Evolutionary conservation across 768 basidiomycete genomes (phyloP).

Genomic region (Galerina sulciceps): DNA sequence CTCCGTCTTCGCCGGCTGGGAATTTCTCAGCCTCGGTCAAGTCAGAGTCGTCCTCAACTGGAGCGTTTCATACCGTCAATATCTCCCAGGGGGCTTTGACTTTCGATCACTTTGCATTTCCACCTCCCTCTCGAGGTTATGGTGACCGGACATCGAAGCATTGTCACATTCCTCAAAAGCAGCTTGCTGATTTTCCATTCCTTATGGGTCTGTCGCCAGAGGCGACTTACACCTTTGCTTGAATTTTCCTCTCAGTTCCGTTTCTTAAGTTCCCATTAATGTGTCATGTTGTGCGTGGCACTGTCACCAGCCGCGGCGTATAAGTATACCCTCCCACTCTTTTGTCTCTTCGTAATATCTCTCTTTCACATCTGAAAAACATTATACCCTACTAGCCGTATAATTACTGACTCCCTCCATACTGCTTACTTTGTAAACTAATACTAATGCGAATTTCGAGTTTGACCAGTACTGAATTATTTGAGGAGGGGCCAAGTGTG

Average conservation of each 20-base stretch:
- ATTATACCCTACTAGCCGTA: slow-evolving; percentile 12
- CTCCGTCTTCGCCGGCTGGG: slow-evolving; percentile 4
- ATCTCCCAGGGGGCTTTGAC: neutral
- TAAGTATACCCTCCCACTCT: slow-evolving; percentile 5
- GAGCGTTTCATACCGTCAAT: neutral
- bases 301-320: too few relatives aligned
- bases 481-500: too few relatives aligned
- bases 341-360: slow-evolving; percentile 12
- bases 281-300: neutral
- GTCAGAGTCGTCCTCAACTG: neutral
- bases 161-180: neutral
- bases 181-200: neutral
- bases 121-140: neutral
- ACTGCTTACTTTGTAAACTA: neutral
- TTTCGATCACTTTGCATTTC: slow-evolving; percentile 2
- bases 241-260: neutral
- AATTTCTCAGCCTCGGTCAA: neutral
- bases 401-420: slow-evolving; percentile 1
- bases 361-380: slow-evolving; percentile 1
- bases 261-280: neutral
- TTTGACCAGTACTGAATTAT: too few relatives aligned
- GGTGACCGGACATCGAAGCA: neutral
- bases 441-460: neutral
- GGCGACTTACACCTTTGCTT: slow-evolving; percentile 10
- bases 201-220: slow-evolving; percentile 9